Percentiles rank a stretch among this genome's conserved stretches.
phyloP scores from a whole-genome alignment of 352 stramenopile genomes.

The Phytophthora idaei region DNA sequence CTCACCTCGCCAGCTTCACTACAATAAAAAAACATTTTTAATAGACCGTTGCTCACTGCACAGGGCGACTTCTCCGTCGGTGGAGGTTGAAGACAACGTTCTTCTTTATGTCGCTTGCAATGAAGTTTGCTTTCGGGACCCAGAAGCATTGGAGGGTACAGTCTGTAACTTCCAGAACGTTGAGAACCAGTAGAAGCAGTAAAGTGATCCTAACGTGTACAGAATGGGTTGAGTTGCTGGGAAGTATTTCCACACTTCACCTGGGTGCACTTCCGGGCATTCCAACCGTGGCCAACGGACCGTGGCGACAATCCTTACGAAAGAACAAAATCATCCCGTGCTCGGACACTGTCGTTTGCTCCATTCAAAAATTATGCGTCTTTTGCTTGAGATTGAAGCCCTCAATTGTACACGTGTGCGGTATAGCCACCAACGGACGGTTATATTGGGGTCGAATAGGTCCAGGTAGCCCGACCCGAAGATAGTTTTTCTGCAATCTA shows the following conservation, averaged over 20 bases:
- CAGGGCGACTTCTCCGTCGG: neutral
- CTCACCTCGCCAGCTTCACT: constrained; percentile 27
- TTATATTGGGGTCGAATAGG: constrained; percentile 17
- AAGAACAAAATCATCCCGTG: neutral
- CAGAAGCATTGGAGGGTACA: neutral
- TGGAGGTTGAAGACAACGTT: too few species aligned
- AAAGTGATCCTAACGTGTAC: neutral
- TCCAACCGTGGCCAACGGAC: neutral
- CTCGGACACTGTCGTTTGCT: neutral
- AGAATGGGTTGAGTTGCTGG: too few species aligned
- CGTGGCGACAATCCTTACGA: neutral
- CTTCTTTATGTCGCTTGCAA: neutral
- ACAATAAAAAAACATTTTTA: neutral
- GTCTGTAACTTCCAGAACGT: neutral
- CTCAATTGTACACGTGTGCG: constrained; percentile 1
- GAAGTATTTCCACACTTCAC: neutral
- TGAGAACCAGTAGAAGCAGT: neutral
- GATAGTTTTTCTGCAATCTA: constrained; percentile 26
- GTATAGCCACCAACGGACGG: constrained; percentile 8
- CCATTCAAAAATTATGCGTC: neutral
- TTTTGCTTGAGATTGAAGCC: constrained; percentile 2
- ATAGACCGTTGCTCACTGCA: neutral
- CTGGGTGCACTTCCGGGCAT: neutral
- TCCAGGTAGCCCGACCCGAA: constrained; percentile 8
- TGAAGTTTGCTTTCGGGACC: neutral